Evolutionary conservation across 139 green algal genomes (phyloP).

Genomic region (Picocystis salinarum): DNA sequence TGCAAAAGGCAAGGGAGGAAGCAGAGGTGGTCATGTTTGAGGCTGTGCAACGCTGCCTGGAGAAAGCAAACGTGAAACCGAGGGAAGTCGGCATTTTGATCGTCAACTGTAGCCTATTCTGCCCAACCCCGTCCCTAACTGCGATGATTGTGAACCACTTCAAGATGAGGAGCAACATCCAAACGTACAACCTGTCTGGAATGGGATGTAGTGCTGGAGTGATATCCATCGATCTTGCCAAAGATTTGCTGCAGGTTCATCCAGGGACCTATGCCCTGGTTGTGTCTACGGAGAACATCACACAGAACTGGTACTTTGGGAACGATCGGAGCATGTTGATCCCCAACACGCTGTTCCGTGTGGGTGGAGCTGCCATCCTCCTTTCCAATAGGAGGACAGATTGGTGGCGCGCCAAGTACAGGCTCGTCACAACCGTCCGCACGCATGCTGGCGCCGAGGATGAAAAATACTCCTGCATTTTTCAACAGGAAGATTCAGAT

Average conservation of each 20-base stretch:
- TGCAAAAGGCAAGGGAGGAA: slow-evolving; percentile 63
- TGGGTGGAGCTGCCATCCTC: slow-evolving; percentile 77
- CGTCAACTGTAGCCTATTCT: slow-evolving; percentile 94
- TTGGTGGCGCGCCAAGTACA: slow-evolving; percentile 53
- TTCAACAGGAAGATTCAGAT: slow-evolving; percentile 24
- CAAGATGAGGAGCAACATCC: slow-evolving; percentile 73
- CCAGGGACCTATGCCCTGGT: slow-evolving; percentile 47
- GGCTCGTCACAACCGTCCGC: slow-evolving; percentile 58
- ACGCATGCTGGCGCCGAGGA: slow-evolving; percentile 84
- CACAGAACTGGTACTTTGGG: slow-evolving; percentile 86
- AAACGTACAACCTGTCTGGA: slow-evolving; percentile 85
- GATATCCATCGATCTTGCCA: slow-evolving; percentile 70
- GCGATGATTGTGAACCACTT: slow-evolving; percentile 94
- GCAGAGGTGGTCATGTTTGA: slow-evolving; percentile 64
- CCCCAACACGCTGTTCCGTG: slow-evolving; percentile 90
- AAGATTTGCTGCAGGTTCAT: slow-evolving; percentile 58
- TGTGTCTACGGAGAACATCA: slow-evolving; percentile 94
- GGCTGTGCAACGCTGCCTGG: slow-evolving; percentile 16
- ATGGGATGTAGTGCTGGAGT: slow-evolving; percentile 86
- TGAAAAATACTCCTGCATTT: slow-evolving; percentile 67
- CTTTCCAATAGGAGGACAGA: slow-evolving; percentile 69
- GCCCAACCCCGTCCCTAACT: slow-evolving; percentile 76
- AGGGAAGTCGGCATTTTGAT: slow-evolving; percentile 77
- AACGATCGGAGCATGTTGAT: slow-evolving; percentile 81
- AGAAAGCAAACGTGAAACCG: slow-evolving; percentile 31